Conservation (phyloP, 495 filamentous ascomycete genomes). For the Penicillium alfredii region DNA sequence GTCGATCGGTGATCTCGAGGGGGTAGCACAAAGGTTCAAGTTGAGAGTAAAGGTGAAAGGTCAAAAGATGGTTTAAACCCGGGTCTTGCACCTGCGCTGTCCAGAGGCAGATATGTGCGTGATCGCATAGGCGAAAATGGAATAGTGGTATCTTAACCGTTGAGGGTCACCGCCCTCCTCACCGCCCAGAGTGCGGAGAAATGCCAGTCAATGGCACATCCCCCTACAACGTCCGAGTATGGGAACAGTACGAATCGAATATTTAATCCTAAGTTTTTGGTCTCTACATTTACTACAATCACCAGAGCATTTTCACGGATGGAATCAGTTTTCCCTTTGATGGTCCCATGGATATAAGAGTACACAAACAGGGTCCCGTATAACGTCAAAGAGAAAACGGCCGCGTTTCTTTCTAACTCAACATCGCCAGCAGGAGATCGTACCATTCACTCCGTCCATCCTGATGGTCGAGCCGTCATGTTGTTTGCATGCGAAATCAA, state of each 20-base stretch:
- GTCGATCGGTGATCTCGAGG: slow-evolving; percentile 8
- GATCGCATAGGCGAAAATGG: slow-evolving; percentile 13
- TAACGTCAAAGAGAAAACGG: slow-evolving; percentile 18
- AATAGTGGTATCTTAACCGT: slow-evolving; percentile 19
- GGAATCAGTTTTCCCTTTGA: slow-evolving; percentile 20
- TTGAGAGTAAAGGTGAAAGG: slow-evolving; percentile 1
- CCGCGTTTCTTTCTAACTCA: slow-evolving; percentile 9
- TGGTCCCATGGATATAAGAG: slow-evolving; percentile 21
- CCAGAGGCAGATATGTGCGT: no score
- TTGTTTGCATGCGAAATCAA: no score
- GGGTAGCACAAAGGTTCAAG: background rate
- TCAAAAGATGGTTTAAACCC: no score
- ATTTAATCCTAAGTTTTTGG: no score
- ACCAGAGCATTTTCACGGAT: slow-evolving; percentile 14
- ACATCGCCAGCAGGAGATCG: background rate
- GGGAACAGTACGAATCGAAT: no score
- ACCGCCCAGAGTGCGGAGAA: no score
- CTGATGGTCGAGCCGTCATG: background rate
- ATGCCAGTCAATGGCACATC: no score
- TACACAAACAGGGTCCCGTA: slow-evolving; percentile 15
- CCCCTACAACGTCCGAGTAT: background rate
- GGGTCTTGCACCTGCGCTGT: no score
- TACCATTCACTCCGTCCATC: background rate
- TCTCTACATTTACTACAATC: no score
- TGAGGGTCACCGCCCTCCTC: slow-evolving; percentile 22